Conservation (phyloP, 1,284 basidiomycete species). For the Amylostereum areolatum region DNA sequence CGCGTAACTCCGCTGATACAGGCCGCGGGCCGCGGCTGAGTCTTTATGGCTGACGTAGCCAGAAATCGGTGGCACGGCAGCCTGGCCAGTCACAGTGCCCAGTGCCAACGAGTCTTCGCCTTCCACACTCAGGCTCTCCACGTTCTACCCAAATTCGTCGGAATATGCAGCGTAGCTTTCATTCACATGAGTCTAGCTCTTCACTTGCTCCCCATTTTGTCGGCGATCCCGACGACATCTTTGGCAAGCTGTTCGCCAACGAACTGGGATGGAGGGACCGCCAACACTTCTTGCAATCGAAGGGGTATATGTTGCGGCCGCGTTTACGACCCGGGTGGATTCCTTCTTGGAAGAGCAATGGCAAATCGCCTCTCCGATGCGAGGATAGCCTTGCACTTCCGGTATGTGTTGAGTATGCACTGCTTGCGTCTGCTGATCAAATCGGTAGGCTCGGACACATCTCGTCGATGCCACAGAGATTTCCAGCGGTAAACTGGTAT, state of each 20-base stretch:
- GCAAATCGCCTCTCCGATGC: background rate
- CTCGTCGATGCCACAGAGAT: background rate
- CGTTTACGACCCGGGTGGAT: background rate
- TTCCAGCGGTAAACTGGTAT: background rate
- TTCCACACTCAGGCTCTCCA: too few species aligned
- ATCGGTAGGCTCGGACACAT: constrained; percentile 2
- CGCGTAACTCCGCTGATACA: too few species aligned
- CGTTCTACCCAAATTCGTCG: too few species aligned
- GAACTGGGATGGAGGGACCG: background rate
- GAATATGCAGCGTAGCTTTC: too few species aligned
- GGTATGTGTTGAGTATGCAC: background rate
- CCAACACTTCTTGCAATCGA: background rate
- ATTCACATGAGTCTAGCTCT: too few species aligned
- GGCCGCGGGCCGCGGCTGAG: too few species aligned
- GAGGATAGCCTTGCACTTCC: background rate
- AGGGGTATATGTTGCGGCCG: background rate
- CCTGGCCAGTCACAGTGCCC: too few species aligned
- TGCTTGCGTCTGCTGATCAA: background rate
- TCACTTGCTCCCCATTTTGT: too few species aligned
- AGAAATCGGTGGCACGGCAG: too few species aligned
- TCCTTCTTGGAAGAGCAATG: background rate
- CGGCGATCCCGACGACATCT: background rate
- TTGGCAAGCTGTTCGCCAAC: background rate
- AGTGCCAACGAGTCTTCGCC: too few species aligned
- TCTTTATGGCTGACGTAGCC: too few species aligned